A percentile compares a stretch with the other conserved stretches of the same genome.
These are phyloP conservation scores for Tricholoma bakamatsutake DNA, from an alignment of 768 basidiomycete genomes.

Conservation along the genomic window DNA sequence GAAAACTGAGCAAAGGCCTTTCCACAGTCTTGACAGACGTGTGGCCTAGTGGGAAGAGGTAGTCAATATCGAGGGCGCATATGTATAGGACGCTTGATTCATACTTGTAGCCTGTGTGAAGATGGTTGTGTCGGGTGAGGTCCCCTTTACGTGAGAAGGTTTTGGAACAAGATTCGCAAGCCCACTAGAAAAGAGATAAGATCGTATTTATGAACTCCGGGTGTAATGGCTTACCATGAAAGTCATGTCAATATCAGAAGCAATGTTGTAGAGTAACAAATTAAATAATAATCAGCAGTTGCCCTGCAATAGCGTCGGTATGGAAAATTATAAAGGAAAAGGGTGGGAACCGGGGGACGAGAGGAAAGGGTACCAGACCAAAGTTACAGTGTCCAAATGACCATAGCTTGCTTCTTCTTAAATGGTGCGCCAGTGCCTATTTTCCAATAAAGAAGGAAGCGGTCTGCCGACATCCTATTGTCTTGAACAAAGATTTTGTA, in stretches of 20 bases:
- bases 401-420: slow-evolving; percentile 10
- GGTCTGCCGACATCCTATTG: slow-evolving; percentile 14
- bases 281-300: slow-evolving; percentile 16
- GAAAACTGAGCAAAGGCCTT: slow-evolving; percentile 56
- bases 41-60: slow-evolving; percentile 34
- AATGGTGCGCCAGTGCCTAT: slow-evolving; percentile 3
- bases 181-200: slow-evolving; percentile 21
- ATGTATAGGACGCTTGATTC: slow-evolving; percentile 9
- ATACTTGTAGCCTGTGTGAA: slow-evolving; percentile 50
- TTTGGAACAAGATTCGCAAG: slow-evolving; percentile 41
- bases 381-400: slow-evolving; percentile 4
- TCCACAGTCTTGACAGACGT: slow-evolving; percentile 44
- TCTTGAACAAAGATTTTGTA: slow-evolving; percentile 1
- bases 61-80: not conserved
- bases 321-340: slow-evolving; percentile 11
- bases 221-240: slow-evolving; percentile 2
- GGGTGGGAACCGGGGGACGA: slow-evolving; percentile 14
- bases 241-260: slow-evolving; percentile 7
- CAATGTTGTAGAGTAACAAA: slow-evolving; percentile 4
- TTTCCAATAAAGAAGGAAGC: slow-evolving; percentile 12
- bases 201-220: not conserved
- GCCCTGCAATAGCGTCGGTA: slow-evolving; percentile 22
- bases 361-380: slow-evolving; percentile 8
- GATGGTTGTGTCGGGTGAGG: slow-evolving; percentile 46
- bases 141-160: slow-evolving; percentile 54